Base-by-base conservation (phyloP, 164 flowering plant genomes). In the Vitis cinerea region DNA sequence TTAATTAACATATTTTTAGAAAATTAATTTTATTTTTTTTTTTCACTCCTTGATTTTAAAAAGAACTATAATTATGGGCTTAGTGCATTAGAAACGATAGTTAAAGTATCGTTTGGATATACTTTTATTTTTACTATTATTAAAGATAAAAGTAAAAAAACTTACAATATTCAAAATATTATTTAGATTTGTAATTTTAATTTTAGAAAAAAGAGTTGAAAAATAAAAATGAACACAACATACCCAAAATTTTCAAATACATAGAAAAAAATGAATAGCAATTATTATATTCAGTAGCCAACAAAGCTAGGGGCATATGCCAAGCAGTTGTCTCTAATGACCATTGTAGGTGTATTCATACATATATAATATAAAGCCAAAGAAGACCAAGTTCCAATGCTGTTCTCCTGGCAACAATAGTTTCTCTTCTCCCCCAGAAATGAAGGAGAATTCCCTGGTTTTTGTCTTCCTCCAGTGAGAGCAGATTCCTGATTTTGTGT, bases 391-490 rank as follows among this genome's bases (percentile, higher is more conserved):
- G 73, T 50, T 76, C 63, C 51, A 65, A 70, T 57, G 77, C 57
- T 50, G 51, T 69, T 68, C 48, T n/a, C 53, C 47, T 48, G 63
- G 48, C 66, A 68, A 53, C 64, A 70, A 68, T 15, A 37, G 37
- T 37, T 37, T 61, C 51, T 52, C 53, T 65, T 27, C 61, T 62
- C 29, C 75, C 59, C 73, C 82, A 62, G 72, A 80, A 79, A 79
- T 53, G 78, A 71, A 71, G 82, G 82, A 84, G 83, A 76, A 65
- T 77, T 81, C 75, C 64, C 71, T 75, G 80, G 63, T 66, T 78
- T 79, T 86, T 86, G 86, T 83, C 88, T 74, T 84, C 85, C 82
- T 84, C 81, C 67, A 67, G 16, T 48, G 50, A 48, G 1, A 69
- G 66, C 84, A 79, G 37, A 80, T 59, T 71, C 84, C 81, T 65